Evolutionary conservation across 805 yeast genomes (phyloP).

Genomic region (Zygosaccharomyces bisporus): DNA sequence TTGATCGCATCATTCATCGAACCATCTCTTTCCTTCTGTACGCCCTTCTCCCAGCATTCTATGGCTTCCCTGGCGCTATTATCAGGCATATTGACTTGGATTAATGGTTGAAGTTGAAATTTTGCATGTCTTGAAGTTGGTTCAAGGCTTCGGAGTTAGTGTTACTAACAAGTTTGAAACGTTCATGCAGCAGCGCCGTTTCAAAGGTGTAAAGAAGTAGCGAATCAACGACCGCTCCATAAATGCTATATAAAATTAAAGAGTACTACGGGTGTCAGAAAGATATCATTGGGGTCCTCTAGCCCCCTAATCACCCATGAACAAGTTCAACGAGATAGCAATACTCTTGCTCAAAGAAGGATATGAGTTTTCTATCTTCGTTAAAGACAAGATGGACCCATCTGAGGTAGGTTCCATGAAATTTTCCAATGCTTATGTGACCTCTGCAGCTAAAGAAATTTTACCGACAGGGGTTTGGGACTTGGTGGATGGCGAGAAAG

Average conservation of each 20-base stretch:
- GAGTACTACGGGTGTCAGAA: neutral
- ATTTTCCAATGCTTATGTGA: constrained; percentile 12
- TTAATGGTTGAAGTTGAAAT: neutral
- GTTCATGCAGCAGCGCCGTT: constrained; percentile 3
- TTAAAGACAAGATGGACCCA: constrained; percentile 9
- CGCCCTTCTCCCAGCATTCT: constrained; percentile 63
- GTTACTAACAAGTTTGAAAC: constrained; percentile 11
- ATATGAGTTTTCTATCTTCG: constrained; percentile 15
- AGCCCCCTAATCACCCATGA: too few relatives aligned
- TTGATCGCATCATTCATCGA: constrained; percentile 77
- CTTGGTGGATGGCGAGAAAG: constrained; percentile 12
- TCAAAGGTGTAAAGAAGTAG: neutral
- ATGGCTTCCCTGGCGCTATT: constrained; percentile 43
- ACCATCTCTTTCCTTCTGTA: constrained; percentile 68
- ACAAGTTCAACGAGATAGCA: constrained; percentile 11
- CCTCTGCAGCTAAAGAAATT: constrained; percentile 11
- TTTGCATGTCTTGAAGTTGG: constrained; percentile 8
- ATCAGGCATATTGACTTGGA: neutral
- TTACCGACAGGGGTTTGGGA: constrained; percentile 15
- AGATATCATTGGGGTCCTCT: neutral
- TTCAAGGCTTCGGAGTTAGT: constrained; percentile 2
- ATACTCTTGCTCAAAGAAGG: constrained; percentile 13
- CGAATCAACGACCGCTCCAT: neutral
- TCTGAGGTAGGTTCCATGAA: neutral
- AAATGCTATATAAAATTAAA: neutral